Evolutionary conservation across 805 yeast genomes (phyloP), one percentile per base, ranked within the genome.

Genomic region (Saccharomycopsis malanga): DNA sequence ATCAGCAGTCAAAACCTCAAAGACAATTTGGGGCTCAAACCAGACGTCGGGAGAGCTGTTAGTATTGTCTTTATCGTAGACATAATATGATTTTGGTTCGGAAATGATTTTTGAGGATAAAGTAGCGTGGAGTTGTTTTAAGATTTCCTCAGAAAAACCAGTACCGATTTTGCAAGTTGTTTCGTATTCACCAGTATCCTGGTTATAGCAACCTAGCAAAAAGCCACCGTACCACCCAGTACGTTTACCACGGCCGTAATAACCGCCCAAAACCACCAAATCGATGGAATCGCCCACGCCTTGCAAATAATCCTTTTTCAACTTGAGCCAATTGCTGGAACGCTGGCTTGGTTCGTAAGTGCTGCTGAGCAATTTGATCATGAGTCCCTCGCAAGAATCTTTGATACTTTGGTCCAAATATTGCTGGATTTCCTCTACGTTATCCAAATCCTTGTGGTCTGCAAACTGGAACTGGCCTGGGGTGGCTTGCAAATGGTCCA

Each of bases 101-200:
- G 66, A 58, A 12, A 78, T 73, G 45, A 79, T 93, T 0, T 87
- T 78, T 2, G 86, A 81, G 36, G 81, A 77, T 49, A 93, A 70
- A 42, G 70, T 70, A 22, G 72, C 74, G 57, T 81, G 71, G 27
- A 93, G 62, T 23, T 65, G 65, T 30, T 77, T 77, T 48, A 93
- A 70, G 58, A 80, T 74, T 54, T 83, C 97, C 55, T 93, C 98
- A 35, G 88, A 77, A 60, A 93, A 93, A 0, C 98, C 98, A 0
- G 98, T 93, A 41, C 98, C 98, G 46, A 94, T 89, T 62, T 93
- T 93, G 68, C 98, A 93, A 36, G 95, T 83, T 0, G 97, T 85
- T 63, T 93, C 98, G 61, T 76, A 87, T 58, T 89, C 97, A 20
- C 94, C 98, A 0, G 87, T 76, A 49, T 91, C 96, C 47, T 79